Base-by-base conservation (phyloP, 305 asterid species). In the Fraxinus baroniana region DNA sequence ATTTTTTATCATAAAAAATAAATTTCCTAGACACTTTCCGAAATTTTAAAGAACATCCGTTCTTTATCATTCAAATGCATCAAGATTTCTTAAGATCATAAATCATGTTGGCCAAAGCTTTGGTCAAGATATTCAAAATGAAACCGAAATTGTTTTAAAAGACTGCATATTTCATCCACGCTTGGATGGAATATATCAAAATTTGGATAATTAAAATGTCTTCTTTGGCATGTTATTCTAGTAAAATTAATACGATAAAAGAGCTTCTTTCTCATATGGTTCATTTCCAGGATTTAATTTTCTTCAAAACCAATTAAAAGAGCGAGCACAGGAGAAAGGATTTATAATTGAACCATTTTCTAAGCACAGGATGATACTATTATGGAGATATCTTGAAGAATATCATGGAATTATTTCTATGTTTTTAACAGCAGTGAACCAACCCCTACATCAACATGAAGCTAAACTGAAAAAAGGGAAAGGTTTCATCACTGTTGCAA, bases 401-500 rank as follows among this genome's bases (percentile, higher is more conserved):
- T 6, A 18, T 57, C 26, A 24, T 64, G 72, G 33, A 64, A 64
- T 64, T 64, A 64, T 64, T 24, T 64, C 73, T 64, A 64, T 62
- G 3, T 3, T 24, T 64, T 64, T 22, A 70, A 70, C 37, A 30
- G 10, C 20, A 70, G 41, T 70, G 24, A 70, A 70, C 36, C 41
- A 64, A 13, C 37, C 64, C 44, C 37, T 36, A 36, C 68, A 66
- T 37, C 49, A 35, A 36, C 68, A 55, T 37, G 57, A 71, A 80
- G 64, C 89, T 79, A 83, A 39, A 79, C 66, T 71, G 79, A 64
- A 37, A 22, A 37, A 79, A 24, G 37, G 78, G 82, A 22, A 80
- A 82, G 83, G 82, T 72, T 66, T 17, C 39, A 30, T 5, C 76
- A 70, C 76, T 70, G 76, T 85, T 79, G 44, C 84, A 83, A 78